Evolutionary conservation across 2,329 filamentous ascomycete species (phyloP).

Genomic region (Alternaria brassicicola): DNA sequence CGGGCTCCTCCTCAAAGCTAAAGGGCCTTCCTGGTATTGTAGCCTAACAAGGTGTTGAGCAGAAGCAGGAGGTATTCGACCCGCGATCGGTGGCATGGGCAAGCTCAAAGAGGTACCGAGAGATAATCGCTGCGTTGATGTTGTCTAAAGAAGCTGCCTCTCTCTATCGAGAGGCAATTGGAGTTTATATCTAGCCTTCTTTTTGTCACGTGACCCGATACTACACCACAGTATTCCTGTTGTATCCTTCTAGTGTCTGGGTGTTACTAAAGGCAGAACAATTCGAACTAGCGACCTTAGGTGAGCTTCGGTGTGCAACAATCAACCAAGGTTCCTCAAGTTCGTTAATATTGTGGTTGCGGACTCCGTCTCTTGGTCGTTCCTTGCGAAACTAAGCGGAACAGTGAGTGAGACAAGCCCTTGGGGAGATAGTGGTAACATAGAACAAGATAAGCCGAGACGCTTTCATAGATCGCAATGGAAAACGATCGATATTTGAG

Average conservation of each 20-base stretch:
- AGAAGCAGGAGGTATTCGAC: no score
- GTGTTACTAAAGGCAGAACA: background rate
- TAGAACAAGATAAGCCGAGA: background rate
- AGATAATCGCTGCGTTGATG: no score
- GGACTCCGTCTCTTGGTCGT: background rate
- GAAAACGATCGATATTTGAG: background rate
- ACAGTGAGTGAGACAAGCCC: background rate
- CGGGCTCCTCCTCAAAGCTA: no score
- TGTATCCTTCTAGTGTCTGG: background rate
- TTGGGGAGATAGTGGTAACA: background rate
- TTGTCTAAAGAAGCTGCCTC: no score
- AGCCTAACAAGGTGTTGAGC: no score
- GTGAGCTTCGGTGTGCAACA: constrained; percentile 2
- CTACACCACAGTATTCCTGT: no score
- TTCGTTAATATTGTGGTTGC: constrained; percentile 1
- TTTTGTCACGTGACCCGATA: no score
- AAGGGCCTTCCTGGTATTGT: no score
- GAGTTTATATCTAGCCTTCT: no score
- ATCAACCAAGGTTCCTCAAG: constrained; percentile 1
- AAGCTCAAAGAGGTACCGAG: no score
- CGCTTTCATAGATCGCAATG: background rate
- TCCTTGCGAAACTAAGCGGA: background rate
- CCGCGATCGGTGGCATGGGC: no score
- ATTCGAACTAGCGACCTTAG: background rate
- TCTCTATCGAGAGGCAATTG: no score